Conservation (phyloP, 768 basidiomycete genomes). For the Suillus fuscotomentosus region DNA sequence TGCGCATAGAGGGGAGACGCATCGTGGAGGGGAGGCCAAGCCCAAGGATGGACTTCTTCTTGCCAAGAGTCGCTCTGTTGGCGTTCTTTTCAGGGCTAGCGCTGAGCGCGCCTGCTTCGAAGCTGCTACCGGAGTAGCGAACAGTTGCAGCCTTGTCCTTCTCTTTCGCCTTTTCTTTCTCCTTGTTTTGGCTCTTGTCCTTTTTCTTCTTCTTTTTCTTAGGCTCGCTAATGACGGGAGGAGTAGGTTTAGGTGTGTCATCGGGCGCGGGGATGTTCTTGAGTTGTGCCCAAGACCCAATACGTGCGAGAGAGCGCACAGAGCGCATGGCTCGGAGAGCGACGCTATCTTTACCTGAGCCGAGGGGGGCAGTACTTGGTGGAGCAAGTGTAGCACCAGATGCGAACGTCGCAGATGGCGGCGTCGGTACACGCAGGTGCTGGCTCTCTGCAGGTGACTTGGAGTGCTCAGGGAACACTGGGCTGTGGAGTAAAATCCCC, state of each 20-base stretch:
- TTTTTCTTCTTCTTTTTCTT: slow-evolving; percentile 40
- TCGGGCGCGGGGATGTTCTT: slow-evolving; percentile 37
- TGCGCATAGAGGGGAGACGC: slow-evolving; percentile 38
- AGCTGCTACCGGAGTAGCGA: slow-evolving; percentile 59
- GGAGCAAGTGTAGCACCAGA: slow-evolving; percentile 36
- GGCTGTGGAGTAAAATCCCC: slow-evolving; percentile 32
- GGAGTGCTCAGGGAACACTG: slow-evolving; percentile 16
- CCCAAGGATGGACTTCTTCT: slow-evolving; percentile 62
- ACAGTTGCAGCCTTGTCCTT: slow-evolving; percentile 33
- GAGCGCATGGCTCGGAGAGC: slow-evolving; percentile 78
- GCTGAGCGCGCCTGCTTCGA: slow-evolving; percentile 62
- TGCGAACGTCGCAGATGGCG: slow-evolving; percentile 31
- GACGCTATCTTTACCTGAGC: slow-evolving; percentile 53
- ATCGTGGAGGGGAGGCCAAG: slow-evolving; percentile 59
- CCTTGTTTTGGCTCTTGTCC: slow-evolving; percentile 27
- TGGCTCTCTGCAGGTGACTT: slow-evolving; percentile 11
- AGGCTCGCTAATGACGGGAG: slow-evolving; percentile 13
- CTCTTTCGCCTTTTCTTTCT: slow-evolving; percentile 21
- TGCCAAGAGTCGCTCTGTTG: slow-evolving; percentile 23
- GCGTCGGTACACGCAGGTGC: slow-evolving; percentile 18
- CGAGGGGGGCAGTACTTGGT: slow-evolving; percentile 25
- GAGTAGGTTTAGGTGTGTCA: slow-evolving; percentile 19
- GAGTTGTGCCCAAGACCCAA: slow-evolving; percentile 71
- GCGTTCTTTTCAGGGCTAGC: slow-evolving; percentile 25
- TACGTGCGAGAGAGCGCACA: slow-evolving; percentile 67